Base-by-base conservation (phyloP, 2,329 filamentous ascomycete genomes). In the Lasiodiplodia citricola region DNA sequence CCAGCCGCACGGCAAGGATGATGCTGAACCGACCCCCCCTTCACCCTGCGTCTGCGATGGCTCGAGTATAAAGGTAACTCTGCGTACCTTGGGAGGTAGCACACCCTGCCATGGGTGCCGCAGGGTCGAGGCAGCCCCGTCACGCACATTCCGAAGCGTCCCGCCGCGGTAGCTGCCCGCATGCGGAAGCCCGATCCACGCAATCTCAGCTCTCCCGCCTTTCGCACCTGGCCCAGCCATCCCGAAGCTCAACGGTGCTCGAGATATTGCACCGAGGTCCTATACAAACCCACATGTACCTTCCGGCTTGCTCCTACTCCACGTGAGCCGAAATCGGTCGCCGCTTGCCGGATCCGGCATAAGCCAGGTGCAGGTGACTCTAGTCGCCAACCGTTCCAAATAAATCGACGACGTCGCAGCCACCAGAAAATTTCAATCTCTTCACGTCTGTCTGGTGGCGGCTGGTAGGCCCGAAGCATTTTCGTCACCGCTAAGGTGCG, bases 1-100 rank as follows among this genome's bases (percentile, higher is more conserved):
- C 58, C 18, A 28, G 47, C 31, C 60, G 28, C 60, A 63, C 60
- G 8, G 41, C 60, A 37, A 41, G 60, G 60, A 64, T 64, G 47
- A 14, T 11, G 13, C 18, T 14, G 28, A 47, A 37, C 41, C 58
- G 58, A 63, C 58, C 16, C 2, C 2, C 25, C 58, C 41, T n/a
- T 8, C 23, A 23, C 35, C 14, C 23, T 25, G 37, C 14, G 14
- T 44, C 58, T 16, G 23, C 21, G 37, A 52, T 31, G 38, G 21
- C n/a, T 11, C 37, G 28, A 37, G 13, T 50, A 50, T 51, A 64
- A 51, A 50, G 60, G 28, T 51, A 35, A 47, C 58, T 13, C 10
- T 3, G 16, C 44, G 58, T 54, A 38, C 60, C 23, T 10, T n/a
- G 14, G 35, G 6, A 18, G 8, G 25, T 35, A 55, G 7, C 28